Evolutionary conservation across 768 basidiomycete genomes (phyloP).

Genomic region (Cyclocybe aegerita): DNA sequence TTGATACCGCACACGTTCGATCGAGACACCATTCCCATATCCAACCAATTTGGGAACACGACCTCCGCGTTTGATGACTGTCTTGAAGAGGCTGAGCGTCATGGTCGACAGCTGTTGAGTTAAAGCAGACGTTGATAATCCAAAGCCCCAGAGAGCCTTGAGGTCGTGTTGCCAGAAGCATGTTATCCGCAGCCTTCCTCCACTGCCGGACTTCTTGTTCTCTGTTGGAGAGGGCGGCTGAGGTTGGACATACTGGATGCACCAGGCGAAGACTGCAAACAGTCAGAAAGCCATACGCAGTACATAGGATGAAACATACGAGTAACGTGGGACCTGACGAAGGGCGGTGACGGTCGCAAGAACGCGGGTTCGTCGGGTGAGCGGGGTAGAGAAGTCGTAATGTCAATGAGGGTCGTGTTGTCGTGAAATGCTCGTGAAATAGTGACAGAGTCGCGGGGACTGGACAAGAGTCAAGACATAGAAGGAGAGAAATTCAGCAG

Average conservation of each 20-base stretch:
- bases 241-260: constrained; percentile 68
- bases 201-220: constrained; percentile 31
- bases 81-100: constrained; percentile 77
- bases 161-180: constrained; percentile 97
- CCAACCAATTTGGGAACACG: constrained; percentile 74
- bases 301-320: constrained; percentile 34
- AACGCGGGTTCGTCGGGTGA: constrained; percentile 90
- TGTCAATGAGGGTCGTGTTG: constrained; percentile 79
- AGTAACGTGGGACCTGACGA: constrained; percentile 84
- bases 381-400: constrained; percentile 91
- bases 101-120: constrained; percentile 86
- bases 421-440: constrained; percentile 87
- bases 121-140: constrained; percentile 54
- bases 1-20: constrained; percentile 80
- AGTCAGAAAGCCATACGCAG: constrained; percentile 9
- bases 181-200: constrained; percentile 67
- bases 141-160: constrained; percentile 81
- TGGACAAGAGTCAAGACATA: constrained; percentile 26
- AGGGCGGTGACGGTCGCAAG: constrained; percentile 88
- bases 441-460: constrained; percentile 91
- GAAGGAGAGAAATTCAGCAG: background rate
- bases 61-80: constrained; percentile 72
- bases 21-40: constrained; percentile 79
- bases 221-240: constrained; percentile 29
- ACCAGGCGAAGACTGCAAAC: constrained; percentile 82